Evolutionary conservation across 192 early-diverging fungal genomes (phyloP).

Genomic region (Phlyctochytrium bullatum): DNA sequence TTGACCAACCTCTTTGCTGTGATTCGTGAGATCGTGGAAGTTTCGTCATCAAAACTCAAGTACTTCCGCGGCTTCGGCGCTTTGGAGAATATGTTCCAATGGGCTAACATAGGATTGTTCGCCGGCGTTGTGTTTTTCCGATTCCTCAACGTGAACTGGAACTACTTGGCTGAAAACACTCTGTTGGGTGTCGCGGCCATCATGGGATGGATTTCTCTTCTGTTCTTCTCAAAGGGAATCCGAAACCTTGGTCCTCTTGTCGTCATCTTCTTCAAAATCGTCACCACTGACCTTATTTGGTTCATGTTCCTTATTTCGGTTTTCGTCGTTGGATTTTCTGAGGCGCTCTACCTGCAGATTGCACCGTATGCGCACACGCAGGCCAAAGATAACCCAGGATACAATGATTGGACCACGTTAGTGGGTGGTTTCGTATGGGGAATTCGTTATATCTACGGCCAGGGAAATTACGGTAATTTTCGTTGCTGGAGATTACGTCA

Average conservation of each 20-base stretch:
- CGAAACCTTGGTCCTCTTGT: slow-evolving; percentile 16
- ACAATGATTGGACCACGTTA: slow-evolving; percentile 14
- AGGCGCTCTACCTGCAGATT: slow-evolving; percentile 27
- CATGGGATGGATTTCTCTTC: slow-evolving; percentile 19
- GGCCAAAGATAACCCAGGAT: not conserved
- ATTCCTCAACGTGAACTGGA: not conserved
- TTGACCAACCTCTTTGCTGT: slow-evolving; percentile 3
- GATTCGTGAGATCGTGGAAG: not conserved
- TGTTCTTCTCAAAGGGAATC: slow-evolving; percentile 23
- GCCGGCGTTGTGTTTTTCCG: slow-evolving; percentile 11
- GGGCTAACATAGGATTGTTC: slow-evolving; percentile 3
- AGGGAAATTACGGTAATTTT: slow-evolving; percentile 15
- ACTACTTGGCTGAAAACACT: slow-evolving; percentile 11
- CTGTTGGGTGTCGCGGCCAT: slow-evolving; percentile 17
- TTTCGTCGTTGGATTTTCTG: slow-evolving; percentile 13
- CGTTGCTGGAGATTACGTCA: not conserved
- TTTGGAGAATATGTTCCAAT: slow-evolving; percentile 18
- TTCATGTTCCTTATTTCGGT: slow-evolving; percentile 9
- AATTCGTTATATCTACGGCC: slow-evolving; percentile 18
- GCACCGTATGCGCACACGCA: slow-evolving; percentile 7
- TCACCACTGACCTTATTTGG: slow-evolving; percentile 14
- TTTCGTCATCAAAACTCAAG: not conserved
- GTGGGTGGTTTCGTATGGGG: slow-evolving; percentile 15
- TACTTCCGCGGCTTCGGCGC: slow-evolving; percentile 13
- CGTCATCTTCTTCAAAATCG: slow-evolving; percentile 14